Percentiles rank a stretch among this genome's conserved stretches.
Conservation (phyloP, 495 filamentous ascomycete species). For the Extremus antarcticus region DNA sequence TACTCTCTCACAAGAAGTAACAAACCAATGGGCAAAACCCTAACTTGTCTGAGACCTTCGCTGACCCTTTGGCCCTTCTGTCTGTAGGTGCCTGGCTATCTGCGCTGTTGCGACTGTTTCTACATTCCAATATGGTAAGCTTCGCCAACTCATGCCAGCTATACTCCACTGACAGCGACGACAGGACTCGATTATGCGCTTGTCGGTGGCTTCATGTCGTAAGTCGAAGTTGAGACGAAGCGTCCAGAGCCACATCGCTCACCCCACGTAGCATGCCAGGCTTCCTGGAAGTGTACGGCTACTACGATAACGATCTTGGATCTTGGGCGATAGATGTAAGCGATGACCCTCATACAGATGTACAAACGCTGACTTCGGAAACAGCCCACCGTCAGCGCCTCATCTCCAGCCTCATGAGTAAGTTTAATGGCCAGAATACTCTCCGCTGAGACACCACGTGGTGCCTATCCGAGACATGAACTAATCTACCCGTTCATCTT, state of each 20-base stretch:
- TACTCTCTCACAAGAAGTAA: conserved; percentile 29
- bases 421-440: too few relatives aligned
- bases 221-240: not conserved
- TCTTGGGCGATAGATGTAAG: conserved; percentile 21
- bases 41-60: too few relatives aligned
- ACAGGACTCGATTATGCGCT: conserved; percentile 44
- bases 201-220: conserved; percentile 45
- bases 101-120: conserved; percentile 40
- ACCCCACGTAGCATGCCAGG: conserved; percentile 41
- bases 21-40: too few relatives aligned
- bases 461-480: too few relatives aligned
- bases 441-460: too few relatives aligned
- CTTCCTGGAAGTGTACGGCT: conserved; percentile 38
- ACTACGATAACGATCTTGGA: conserved; percentile 30
- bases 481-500: too few relatives aligned
- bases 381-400: conserved; percentile 46
- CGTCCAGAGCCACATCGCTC: not conserved
- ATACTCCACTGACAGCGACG: too few relatives aligned
- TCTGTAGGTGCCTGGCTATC: conserved; percentile 30
- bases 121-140: conserved; percentile 49
- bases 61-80: too few relatives aligned
- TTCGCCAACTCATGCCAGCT: too few relatives aligned
- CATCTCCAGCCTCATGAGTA: conserved; percentile 50
- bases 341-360: too few relatives aligned
- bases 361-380: conserved; percentile 31